Evolutionary conservation across 306 rosid species (phyloP), one percentile per base, ranked within the genome.

Genomic region (Aeschynomene evenia): DNA sequence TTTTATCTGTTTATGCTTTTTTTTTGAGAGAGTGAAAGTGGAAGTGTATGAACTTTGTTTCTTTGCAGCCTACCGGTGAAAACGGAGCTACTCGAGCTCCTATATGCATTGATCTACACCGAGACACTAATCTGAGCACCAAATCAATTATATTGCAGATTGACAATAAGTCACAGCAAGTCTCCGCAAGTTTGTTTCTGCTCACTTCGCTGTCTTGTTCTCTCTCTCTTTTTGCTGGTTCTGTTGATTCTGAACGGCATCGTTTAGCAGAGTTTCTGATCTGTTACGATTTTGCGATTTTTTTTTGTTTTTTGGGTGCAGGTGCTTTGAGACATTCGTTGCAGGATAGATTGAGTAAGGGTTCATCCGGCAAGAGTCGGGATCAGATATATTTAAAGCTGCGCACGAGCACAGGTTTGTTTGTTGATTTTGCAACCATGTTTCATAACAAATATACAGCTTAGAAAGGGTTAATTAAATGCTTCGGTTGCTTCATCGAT

Each of bases 41-140:
- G 15, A 72, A 65, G 7, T 53, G 80, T 72, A 36, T 66, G 15
- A 0, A 4, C 5, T 40, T 24, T 9, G 7, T 45, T 45, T n/a
- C 57, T 34, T 45, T 82, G 20, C 88, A 94, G 99, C 99, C 99
- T 61, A 94, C 99, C 3, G 97, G 97, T 65, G 99, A 94, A 73
- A 94, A 91, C 74, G 99, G 99, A 61, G 99, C 97, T 65, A 94
- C 99, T 1, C 89, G 99, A 5, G 97, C 97, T 74, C 99, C 97
- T 29, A 91, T 94, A 61, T 81, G 87, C 81, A 87, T 94, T 70
- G 96, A 91, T 84, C 85, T 94, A 68, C 99, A 87, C 85, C 79
- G 90, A 60, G 99, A 94, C 68, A 79, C 80, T 61, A 78, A 95
- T 29, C 83, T 94, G 92, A 94, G 95, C 86, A 94, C 92, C 82